These are phyloP conservation scores for Aquilaria agallochum DNA, from an alignment of 441 rosid species.

Conservation along the genomic window DNA sequence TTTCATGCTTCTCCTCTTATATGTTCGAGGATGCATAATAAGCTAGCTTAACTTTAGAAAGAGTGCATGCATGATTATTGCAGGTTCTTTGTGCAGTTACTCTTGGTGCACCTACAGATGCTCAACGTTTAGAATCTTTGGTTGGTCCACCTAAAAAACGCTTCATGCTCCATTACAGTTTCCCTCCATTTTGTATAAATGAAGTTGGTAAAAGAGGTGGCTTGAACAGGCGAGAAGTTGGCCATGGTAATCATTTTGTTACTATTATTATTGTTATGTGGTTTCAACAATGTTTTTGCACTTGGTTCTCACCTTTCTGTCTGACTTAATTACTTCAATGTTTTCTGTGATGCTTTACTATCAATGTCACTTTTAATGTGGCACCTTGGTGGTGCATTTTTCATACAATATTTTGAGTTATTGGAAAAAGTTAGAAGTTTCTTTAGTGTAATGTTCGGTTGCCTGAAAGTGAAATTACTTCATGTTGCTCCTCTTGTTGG, in stretches of 20 bases:
- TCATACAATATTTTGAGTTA: no score
- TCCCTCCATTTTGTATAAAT: slow-evolving; percentile 89
- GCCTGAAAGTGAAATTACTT: no score
- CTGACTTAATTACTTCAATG: no score
- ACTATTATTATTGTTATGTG: slow-evolving; percentile 4
- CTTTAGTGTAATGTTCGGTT: no score
- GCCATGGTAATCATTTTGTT: slow-evolving; percentile 67
- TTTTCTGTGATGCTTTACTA: no score
- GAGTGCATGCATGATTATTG: slow-evolving; percentile 6
- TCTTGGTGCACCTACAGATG: slow-evolving; percentile 91
- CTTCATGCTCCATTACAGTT: slow-evolving; percentile 98
- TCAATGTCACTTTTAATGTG: no score
- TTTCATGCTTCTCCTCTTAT: background rate
- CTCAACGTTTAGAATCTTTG: slow-evolving; percentile 81
- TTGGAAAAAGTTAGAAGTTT: no score
- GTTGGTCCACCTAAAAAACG: slow-evolving; percentile 94
- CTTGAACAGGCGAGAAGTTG: slow-evolving; percentile 98
- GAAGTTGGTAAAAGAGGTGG: slow-evolving; percentile 94
- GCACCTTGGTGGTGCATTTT: no score
- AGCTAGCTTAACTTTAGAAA: background rate
- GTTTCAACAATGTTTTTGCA: no score
- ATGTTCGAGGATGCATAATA: no score
- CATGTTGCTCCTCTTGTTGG: no score
- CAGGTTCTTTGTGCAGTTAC: slow-evolving; percentile 92
- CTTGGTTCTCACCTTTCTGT: no score